Evolutionary conservation across 495 filamentous ascomycete species (phyloP).

Genomic region (Pseudevernia furfuracea): DNA sequence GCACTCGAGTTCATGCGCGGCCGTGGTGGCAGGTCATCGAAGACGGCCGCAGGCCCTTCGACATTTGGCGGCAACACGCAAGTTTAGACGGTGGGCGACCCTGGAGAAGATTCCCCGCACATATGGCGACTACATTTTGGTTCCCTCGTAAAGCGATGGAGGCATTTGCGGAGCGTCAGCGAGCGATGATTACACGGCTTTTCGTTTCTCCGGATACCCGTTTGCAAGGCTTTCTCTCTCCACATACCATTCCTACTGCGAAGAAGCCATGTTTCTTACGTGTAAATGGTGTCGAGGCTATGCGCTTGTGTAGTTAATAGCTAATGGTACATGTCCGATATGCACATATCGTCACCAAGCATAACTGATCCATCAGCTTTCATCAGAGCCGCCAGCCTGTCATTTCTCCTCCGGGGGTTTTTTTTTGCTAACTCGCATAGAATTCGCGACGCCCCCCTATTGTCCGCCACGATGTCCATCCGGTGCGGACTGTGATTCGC

Average conservation of each 20-base stretch:
- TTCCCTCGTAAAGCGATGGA: neutral
- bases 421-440: too few species aligned
- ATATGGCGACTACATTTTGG: neutral
- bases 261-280: neutral
- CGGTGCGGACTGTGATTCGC: conserved; percentile 1
- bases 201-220: neutral
- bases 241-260: neutral
- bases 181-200: neutral
- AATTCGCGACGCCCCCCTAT: too few species aligned
- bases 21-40: conserved; percentile 6
- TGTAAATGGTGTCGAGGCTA: neutral
- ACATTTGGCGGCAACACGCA: neutral
- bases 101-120: neutral
- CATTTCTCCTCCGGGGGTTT: neutral
- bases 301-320: neutral
- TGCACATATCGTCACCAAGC: neutral
- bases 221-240: neutral
- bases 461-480: neutral
- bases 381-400: neutral
- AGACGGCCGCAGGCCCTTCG: neutral
- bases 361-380: neutral
- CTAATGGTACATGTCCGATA: neutral
- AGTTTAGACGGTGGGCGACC: neutral
- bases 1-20: conserved; percentile 32
- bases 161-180: neutral